A percentile compares a stretch with the other conserved stretches of the same genome.
These are phyloP conservation scores for Solanum dulcamara DNA, from an alignment of 257 asterid species.

Conservation along the genomic window DNA sequence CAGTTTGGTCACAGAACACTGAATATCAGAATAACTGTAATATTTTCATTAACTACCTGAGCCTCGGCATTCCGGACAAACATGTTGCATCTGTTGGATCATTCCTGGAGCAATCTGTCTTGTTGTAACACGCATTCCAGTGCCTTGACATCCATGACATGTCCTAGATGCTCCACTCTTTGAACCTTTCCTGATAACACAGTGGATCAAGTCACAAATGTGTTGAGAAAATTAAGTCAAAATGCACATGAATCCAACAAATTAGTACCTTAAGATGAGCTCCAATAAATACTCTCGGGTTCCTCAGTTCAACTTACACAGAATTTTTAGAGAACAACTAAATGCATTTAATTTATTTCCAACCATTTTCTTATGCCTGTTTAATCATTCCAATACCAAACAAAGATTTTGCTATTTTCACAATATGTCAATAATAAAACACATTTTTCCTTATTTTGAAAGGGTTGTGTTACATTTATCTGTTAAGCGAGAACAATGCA, in stretches of 20 bases:
- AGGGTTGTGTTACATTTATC: not conserved
- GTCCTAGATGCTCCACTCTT: slow-evolving; percentile 27
- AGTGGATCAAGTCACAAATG: not conserved
- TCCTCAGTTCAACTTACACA: not conserved
- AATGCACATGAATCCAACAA: not conserved
- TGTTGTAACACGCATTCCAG: slow-evolving; percentile 23
- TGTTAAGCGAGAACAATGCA: not conserved
- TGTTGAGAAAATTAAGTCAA: not conserved
- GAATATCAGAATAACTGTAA: not conserved
- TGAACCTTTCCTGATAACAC: slow-evolving; percentile 35
- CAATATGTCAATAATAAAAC: not conserved
- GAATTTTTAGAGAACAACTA: not conserved
- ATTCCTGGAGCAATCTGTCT: slow-evolving; percentile 31
- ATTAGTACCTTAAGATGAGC: not conserved
- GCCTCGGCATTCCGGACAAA: slow-evolving; percentile 43
- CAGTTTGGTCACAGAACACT: not conserved
- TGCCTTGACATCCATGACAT: slow-evolving; percentile 46
- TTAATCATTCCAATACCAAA: not conserved
- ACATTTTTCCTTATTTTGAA: not conserved
- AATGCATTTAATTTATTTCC: not conserved
- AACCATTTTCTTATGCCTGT: not conserved
- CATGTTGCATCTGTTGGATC: slow-evolving; percentile 37
- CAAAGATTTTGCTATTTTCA: not conserved
- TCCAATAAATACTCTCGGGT: not conserved
- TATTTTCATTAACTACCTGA: slow-evolving; percentile 1